phyloP scores from a whole-genome alignment of 2,329 filamentous ascomycete species.

The Fusarium sambucinum region DNA sequence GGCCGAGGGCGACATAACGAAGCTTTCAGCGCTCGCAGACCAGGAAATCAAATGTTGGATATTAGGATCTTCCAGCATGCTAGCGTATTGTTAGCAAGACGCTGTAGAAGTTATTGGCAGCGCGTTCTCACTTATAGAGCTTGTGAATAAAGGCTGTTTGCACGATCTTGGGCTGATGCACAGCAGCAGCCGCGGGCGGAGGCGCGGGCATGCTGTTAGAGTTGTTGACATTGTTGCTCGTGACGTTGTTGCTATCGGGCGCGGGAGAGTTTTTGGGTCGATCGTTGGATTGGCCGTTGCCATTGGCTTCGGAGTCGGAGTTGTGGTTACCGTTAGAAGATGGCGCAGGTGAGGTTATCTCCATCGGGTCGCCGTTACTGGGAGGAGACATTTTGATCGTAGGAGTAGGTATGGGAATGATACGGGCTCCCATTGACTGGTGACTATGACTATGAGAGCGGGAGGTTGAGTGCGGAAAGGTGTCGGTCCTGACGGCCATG shows the following conservation, averaged over 20 bases:
- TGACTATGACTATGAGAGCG: conserved; percentile 58
- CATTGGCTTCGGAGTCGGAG: conserved; percentile 58
- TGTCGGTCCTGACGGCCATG: conserved; percentile 67
- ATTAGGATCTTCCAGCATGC: conserved; percentile 94
- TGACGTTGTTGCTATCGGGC: conserved; percentile 53
- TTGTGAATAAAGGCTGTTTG: conserved; percentile 99
- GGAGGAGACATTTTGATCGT: conserved; percentile 70
- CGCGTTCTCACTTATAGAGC: conserved; percentile 84
- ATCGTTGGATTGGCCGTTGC: conserved; percentile 54
- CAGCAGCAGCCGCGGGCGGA: conserved; percentile 72
- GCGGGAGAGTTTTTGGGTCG: conserved; percentile 54
- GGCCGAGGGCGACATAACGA: conserved; percentile 97
- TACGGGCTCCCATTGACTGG: conserved; percentile 64
- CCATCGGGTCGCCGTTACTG: conserved; percentile 71
- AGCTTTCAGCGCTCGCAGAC: conserved; percentile 94
- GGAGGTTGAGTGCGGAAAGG: conserved; percentile 59
- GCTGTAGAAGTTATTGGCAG: neutral
- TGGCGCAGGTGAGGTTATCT: conserved; percentile 67
- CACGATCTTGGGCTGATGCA: conserved; percentile 95
- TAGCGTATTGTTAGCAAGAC: conserved; percentile 57
- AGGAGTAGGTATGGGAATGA: conserved; percentile 68
- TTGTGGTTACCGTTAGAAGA: conserved; percentile 59
- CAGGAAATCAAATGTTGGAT: conserved; percentile 98
- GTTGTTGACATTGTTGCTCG: conserved; percentile 45
- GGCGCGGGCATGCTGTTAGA: conserved; percentile 63